Conservation (phyloP, 2,329 filamentous ascomycete species). For the Cladosporium austrohemisphaericum region DNA sequence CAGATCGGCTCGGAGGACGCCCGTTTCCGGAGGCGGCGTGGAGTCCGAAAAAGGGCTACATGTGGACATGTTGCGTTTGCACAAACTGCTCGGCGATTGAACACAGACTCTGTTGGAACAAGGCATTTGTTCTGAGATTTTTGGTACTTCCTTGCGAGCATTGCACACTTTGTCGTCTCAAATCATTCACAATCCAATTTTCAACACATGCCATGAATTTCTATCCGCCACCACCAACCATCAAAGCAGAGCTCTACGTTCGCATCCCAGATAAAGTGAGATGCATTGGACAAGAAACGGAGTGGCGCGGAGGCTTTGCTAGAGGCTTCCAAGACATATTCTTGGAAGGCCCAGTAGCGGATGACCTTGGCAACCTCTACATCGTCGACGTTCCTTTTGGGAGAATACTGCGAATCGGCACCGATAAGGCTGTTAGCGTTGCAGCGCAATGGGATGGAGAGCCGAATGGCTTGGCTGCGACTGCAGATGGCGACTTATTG, state of each 20-base stretch:
- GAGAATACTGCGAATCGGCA: constrained; percentile 36
- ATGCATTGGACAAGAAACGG: constrained; percentile 26
- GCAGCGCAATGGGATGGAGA: constrained; percentile 40
- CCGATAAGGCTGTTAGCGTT: constrained; percentile 30
- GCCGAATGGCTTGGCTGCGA: constrained; percentile 39
- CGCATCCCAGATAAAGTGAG: constrained; percentile 35
- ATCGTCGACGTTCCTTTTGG: constrained; percentile 42
- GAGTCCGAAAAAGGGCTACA: no score
- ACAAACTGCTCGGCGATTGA: no score
- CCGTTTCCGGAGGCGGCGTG: no score
- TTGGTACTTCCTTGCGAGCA: no score
- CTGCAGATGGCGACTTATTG: constrained; percentile 33
- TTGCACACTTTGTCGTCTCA: no score
- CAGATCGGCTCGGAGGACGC: no score
- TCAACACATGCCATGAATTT: constrained; percentile 37
- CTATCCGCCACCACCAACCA: constrained; percentile 31
- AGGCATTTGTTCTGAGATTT: no score
- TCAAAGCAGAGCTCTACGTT: constrained; percentile 36
- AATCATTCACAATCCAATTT: no score
- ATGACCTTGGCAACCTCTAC: constrained; percentile 35
- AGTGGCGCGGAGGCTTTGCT: constrained; percentile 40
- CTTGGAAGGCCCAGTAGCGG: constrained; percentile 38
- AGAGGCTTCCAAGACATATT: constrained; percentile 38
- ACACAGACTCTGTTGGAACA: no score
- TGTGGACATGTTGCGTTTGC: no score